phyloP scores from a whole-genome alignment of 495 filamentous ascomycete genomes.

The Poronia punctata region DNA sequence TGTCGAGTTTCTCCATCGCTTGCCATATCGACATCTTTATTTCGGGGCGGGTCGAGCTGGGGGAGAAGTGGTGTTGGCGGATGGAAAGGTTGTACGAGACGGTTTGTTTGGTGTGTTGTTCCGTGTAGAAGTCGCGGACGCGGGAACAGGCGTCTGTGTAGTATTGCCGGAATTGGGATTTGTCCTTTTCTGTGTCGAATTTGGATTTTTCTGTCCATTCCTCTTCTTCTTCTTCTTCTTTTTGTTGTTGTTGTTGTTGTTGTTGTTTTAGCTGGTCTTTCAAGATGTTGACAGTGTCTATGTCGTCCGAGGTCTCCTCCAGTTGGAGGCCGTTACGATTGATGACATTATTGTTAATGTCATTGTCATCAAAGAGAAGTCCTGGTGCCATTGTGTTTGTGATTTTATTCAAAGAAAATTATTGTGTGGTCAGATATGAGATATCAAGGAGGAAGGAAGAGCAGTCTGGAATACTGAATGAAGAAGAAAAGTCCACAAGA shows the following conservation, averaged over 20 bases:
- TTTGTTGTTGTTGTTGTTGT: no score
- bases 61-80: no score
- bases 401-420: background rate
- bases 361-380: conserved; percentile 18
- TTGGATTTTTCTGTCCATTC: conserved; percentile 53
- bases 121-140: conserved; percentile 75
- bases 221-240: no score
- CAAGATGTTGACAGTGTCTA: conserved; percentile 75
- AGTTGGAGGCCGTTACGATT: conserved; percentile 62
- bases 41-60: no score
- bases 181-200: conserved; percentile 75
- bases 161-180: conserved; percentile 74
- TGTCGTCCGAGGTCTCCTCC: conserved; percentile 71
- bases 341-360: no score
- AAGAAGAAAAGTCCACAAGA: no score
- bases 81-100: conserved; percentile 76
- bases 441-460: no score
- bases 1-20: conserved; percentile 85
- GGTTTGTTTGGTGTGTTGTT: conserved; percentile 80
- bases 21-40: conserved; percentile 78
- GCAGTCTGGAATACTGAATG: background rate
- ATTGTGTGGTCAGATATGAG: no score
- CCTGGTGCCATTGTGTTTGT: conserved; percentile 22
- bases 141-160: conserved; percentile 66
- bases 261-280: conserved; percentile 40